These are phyloP conservation scores for Pichia scutulata DNA, from an alignment of 805 yeast genomes.

Conservation along the genomic window DNA sequence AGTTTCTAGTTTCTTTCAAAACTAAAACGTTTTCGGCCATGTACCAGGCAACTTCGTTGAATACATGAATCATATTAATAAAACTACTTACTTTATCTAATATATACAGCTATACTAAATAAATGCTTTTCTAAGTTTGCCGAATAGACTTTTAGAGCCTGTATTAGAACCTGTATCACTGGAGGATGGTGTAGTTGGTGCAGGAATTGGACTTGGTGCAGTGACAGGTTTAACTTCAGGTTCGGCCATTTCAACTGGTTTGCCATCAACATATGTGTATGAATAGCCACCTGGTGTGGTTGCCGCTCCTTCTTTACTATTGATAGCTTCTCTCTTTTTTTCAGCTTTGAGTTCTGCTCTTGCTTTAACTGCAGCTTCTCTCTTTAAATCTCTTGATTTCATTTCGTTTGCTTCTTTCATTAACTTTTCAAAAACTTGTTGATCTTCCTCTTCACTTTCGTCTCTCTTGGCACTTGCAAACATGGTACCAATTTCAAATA, in stretches of 20 bases:
- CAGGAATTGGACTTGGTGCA: not conserved
- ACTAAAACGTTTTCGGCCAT: too few species aligned
- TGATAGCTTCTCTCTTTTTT: not conserved
- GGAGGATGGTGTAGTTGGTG: not conserved
- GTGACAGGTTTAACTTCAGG: not conserved
- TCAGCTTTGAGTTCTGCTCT: conserved; percentile 15
- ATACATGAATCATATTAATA: too few species aligned
- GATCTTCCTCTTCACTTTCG: conserved; percentile 68
- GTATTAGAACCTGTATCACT: not conserved
- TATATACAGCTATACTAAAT: not conserved
- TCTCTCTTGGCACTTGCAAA: conserved; percentile 53
- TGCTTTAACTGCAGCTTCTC: conserved; percentile 14
- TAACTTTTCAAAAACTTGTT: conserved; percentile 57
- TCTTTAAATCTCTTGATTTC: conserved; percentile 24
- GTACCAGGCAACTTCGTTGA: too few species aligned
- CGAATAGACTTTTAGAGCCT: not conserved
- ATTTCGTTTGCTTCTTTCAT: conserved; percentile 28
- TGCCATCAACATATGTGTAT: not conserved
- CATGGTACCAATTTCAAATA: conserved; percentile 54
- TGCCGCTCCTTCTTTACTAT: not conserved
- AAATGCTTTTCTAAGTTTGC: conserved; percentile 8
- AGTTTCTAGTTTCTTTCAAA: too few species aligned
- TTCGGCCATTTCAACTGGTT: not conserved
- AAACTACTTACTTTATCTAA: not conserved
- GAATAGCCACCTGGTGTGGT: not conserved